These are phyloP conservation scores for Coniochaeta prunicola DNA, from an alignment of 2,329 filamentous ascomycete genomes.

Conservation along the genomic window DNA sequence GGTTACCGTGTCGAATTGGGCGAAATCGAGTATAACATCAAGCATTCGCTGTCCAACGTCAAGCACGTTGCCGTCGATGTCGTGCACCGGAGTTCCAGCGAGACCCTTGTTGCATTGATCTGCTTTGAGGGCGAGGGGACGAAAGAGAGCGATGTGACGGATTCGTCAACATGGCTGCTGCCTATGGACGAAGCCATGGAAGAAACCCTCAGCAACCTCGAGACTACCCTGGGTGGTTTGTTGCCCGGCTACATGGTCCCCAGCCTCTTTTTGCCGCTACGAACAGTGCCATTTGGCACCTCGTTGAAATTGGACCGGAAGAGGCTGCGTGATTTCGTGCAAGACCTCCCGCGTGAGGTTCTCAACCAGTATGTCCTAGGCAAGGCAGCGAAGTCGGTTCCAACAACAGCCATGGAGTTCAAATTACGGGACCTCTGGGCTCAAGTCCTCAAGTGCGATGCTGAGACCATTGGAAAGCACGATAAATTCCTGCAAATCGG, in stretches of 20 bases:
- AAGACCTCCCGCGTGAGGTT: slow-evolving; percentile 26
- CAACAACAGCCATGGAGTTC: slow-evolving; percentile 7
- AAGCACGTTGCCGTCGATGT: slow-evolving; percentile 11
- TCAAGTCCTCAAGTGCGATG: slow-evolving; percentile 28
- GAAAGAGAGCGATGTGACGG: too few species aligned
- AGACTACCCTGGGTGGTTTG: slow-evolving; percentile 19
- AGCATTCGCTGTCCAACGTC: slow-evolving; percentile 22
- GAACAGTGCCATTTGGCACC: slow-evolving; percentile 16
- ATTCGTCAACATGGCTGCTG: slow-evolving; percentile 20
- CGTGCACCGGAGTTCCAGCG: neutral
- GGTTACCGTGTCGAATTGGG: slow-evolving; percentile 19
- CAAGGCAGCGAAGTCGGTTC: slow-evolving; percentile 19
- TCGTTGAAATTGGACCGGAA: slow-evolving; percentile 22
- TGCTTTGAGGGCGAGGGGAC: too few species aligned
- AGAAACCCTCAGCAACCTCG: slow-evolving; percentile 17
- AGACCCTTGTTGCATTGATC: neutral
- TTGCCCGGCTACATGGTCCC: slow-evolving; percentile 29
- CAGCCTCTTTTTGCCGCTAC: slow-evolving; percentile 18
- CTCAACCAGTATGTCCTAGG: slow-evolving; percentile 36
- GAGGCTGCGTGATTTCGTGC: neutral
- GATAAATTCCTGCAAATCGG: slow-evolving; percentile 30
- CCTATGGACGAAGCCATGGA: slow-evolving; percentile 12
- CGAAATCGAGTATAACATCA: slow-evolving; percentile 45
- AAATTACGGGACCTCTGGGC: slow-evolving; percentile 26
- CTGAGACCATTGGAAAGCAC: slow-evolving; percentile 19